These are phyloP conservation scores for Conticribra weissflogii DNA, from an alignment of 108 stramenopile species.

Conservation along the genomic window DNA sequence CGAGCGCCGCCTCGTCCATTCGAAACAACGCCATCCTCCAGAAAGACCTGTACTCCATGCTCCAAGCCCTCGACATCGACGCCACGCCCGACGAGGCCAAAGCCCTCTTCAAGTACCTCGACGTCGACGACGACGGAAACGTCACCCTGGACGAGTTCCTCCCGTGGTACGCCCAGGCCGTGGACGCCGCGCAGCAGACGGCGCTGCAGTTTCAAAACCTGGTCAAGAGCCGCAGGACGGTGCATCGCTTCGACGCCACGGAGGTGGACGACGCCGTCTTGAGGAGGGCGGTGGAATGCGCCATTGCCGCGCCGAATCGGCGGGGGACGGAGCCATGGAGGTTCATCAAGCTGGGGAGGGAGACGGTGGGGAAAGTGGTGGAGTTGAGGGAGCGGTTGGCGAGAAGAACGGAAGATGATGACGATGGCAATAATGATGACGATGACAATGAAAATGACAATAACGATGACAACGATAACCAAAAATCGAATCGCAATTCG, in stretches of 20 bases:
- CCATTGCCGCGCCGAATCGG: constrained; percentile 75
- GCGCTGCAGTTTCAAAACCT: constrained; percentile 55
- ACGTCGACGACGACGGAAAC: constrained; percentile 52
- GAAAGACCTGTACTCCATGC: constrained; percentile 46
- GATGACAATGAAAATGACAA: no score
- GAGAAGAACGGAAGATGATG: constrained; percentile 23
- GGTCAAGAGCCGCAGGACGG: constrained; percentile 61
- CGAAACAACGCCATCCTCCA: constrained; percentile 37
- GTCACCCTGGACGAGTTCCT: constrained; percentile 65
- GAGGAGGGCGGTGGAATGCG: constrained; percentile 65
- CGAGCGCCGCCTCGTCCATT: constrained; percentile 16
- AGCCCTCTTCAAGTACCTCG: constrained; percentile 64
- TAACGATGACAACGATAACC: no score
- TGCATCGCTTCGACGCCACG: constrained; percentile 66
- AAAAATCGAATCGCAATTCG: no score
- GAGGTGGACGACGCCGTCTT: constrained; percentile 66
- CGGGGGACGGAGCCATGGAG: constrained; percentile 70
- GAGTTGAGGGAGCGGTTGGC: constrained; percentile 36
- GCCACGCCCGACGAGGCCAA: constrained; percentile 57
- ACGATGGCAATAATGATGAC: no score
- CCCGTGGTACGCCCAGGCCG: constrained; percentile 72
- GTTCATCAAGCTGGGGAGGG: constrained; percentile 64
- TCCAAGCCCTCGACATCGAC: constrained; percentile 59
- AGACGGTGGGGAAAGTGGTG: constrained; percentile 59
- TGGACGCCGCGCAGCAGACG: constrained; percentile 53